Percentiles rank a stretch among this genome's conserved stretches.
phyloP scores from a whole-genome alignment of 768 basidiomycete species.

The Rhizopogon rudus region DNA sequence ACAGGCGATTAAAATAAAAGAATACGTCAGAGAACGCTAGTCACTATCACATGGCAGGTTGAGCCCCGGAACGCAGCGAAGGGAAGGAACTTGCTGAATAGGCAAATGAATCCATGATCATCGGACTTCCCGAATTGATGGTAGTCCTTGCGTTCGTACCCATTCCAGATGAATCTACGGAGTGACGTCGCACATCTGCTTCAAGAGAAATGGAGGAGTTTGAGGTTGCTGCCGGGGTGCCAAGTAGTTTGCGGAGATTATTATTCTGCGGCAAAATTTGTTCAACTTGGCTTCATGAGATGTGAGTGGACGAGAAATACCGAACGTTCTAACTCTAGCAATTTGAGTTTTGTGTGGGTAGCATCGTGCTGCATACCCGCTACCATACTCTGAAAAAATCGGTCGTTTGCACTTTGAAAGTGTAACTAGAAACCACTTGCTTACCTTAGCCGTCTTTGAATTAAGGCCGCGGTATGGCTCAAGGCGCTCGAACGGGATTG shows the following conservation, averaged over 20 bases:
- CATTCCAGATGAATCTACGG: conserved; percentile 26
- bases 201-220: conserved; percentile 23
- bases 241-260: conserved; percentile 27
- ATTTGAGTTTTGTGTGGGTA: conserved; percentile 51
- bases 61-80: not conserved
- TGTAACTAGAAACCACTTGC: not conserved
- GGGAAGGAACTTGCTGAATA: not conserved
- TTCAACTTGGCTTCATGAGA: not conserved
- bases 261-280: conserved; percentile 17
- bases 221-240: conserved; percentile 15
- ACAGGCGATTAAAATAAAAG: not conserved
- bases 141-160: conserved; percentile 19
- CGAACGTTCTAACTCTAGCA: conserved; percentile 65
- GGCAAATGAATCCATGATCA: not conserved
- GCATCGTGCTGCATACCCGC: conserved; percentile 65
- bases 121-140: not conserved
- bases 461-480: conserved; percentile 68
- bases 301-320: conserved; percentile 32
- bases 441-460: conserved; percentile 70
- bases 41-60: not conserved
- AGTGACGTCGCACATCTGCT: conserved; percentile 29
- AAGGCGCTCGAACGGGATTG: conserved; percentile 50
- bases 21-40: not conserved
- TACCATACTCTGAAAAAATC: conserved; percentile 58
- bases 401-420: not conserved